phyloP scores from a whole-genome alignment of 2,329 filamentous ascomycete genomes.

The Ophiocordyceps sinensis region DNA sequence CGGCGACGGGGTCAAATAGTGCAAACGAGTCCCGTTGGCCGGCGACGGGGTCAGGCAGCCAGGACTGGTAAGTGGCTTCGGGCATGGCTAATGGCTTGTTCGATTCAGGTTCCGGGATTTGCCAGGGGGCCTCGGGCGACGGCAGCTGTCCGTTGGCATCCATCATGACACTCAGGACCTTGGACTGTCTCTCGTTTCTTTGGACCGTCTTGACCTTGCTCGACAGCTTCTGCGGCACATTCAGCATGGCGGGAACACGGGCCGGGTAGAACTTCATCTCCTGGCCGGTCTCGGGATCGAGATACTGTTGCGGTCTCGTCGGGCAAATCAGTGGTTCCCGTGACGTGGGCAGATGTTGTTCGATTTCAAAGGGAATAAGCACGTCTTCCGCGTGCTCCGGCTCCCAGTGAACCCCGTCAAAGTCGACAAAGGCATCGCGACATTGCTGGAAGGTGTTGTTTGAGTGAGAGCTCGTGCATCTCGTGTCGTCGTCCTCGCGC shows the following conservation, averaged over 20 bases:
- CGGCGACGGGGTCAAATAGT: slow-evolving; percentile 25
- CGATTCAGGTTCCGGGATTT: slow-evolving; percentile 3
- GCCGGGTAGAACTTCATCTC: slow-evolving; percentile 93
- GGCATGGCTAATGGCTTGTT: slow-evolving; percentile 5
- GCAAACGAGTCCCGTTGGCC: slow-evolving; percentile 21
- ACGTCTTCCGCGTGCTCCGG: slow-evolving; percentile 28
- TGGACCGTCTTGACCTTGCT: slow-evolving; percentile 50
- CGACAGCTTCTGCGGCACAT: slow-evolving; percentile 77
- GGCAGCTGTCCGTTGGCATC: slow-evolving; percentile 8
- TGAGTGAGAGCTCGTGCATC: slow-evolving; percentile 34
- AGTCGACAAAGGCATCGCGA: slow-evolving; percentile 59
- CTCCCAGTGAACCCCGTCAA: slow-evolving; percentile 66
- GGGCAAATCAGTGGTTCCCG: slow-evolving; percentile 10
- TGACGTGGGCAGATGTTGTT: slow-evolving; percentile 10
- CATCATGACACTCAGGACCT: slow-evolving; percentile 51
- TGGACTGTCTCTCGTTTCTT: slow-evolving; percentile 57
- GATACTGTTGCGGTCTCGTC: slow-evolving; percentile 39
- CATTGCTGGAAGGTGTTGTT: slow-evolving; percentile 51
- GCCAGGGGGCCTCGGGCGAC: neutral
- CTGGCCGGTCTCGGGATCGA: slow-evolving; percentile 52
- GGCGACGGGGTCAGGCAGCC: slow-evolving; percentile 33
- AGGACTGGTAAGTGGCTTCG: slow-evolving; percentile 15
- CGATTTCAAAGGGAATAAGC: slow-evolving; percentile 8
- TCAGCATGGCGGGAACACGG: slow-evolving; percentile 84
- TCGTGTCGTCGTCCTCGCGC: slow-evolving; percentile 6